phyloP scores from a whole-genome alignment of 805 yeast species.

The Teunomyces panamensis region DNA sequence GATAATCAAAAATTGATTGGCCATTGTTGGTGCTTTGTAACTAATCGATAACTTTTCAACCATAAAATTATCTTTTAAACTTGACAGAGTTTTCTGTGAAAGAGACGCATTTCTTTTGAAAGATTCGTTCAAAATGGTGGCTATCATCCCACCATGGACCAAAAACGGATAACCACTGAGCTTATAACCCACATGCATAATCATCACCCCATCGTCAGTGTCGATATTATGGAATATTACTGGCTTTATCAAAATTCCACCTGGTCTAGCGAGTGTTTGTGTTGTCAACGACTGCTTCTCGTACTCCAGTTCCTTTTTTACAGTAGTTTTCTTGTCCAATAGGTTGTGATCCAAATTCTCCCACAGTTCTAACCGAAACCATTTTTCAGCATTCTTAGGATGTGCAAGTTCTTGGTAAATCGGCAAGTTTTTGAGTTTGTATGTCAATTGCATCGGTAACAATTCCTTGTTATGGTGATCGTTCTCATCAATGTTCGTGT shows the following conservation, averaged over 20 bases:
- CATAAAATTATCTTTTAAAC: constrained; percentile 35
- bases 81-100: constrained; percentile 26
- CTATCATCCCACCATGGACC: constrained; percentile 86
- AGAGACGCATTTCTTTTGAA: constrained; percentile 55
- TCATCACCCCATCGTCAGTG: constrained; percentile 58
- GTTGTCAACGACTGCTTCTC: constrained; percentile 22
- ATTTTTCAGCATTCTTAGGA: constrained; percentile 44
- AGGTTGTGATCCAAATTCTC: constrained; percentile 41
- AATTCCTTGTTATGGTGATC: constrained; percentile 20
- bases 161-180: constrained; percentile 85
- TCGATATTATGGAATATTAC: constrained; percentile 57
- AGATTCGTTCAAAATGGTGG: constrained; percentile 75
- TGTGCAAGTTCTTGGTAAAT: constrained; percentile 48
- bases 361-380: constrained; percentile 44
- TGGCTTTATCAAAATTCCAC: constrained; percentile 77
- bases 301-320: constrained; percentile 16
- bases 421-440: constrained; percentile 47
- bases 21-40: constrained; percentile 72
- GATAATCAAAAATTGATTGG: constrained; percentile 71
- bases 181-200: constrained; percentile 74
- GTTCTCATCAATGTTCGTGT: constrained; percentile 18
- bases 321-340: constrained; percentile 20
- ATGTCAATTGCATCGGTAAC: constrained; percentile 41
- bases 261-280: constrained; percentile 64
- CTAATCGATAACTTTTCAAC: constrained; percentile 48